Evolutionary conservation across 2,329 filamentous ascomycete genomes (phyloP), one percentile per base, ranked within the genome.

Genomic region (Drechslerella dactyloides): DNA sequence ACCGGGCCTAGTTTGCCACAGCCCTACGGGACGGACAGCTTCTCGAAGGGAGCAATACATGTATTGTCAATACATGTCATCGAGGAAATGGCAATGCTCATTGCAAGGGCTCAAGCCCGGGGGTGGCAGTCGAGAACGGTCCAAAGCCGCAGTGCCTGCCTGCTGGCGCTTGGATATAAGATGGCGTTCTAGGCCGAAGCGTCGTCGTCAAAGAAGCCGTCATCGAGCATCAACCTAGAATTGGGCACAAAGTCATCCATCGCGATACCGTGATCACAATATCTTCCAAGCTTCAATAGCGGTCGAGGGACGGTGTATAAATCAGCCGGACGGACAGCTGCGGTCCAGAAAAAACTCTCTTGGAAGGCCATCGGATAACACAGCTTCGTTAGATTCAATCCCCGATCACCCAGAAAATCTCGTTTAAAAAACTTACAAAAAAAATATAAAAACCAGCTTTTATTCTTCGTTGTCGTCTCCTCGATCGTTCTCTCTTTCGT

Each of bases 321-420:
- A 42, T 3, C n/a, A 13, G 6, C 51, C 30, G 51, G 44, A 24
- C 42, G 33, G 57, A 44, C 24, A 27, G 23, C 40, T 27, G 17
- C 11, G 11, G 46, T 15, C 33, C 5, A 62, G 17, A 57, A 30
- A 57, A 48, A 27, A 50, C 37, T 51, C 59, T 44, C 59, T 69
- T 70, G 19, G 58, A 69, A 70, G 55, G 42, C 66, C 66, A 70
- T 64, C 66, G 66, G 66, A 70, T 70, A 64, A 70, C 66, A 70
- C 48, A 64, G 59, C 60, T 64, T 64, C 60, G 60, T 64, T 51
- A 6, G 54, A 70, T 59, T 70, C 66, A 70, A 56, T 70, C 59
- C 66, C 66, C 66, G 66, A 54, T 70, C 66, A 70, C 59, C 48
- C 48, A 62, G 40, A 63, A 63, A 58, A 64, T 27, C 24, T 27